Evolutionary conservation across 345 rosid genomes (phyloP).

Genomic region (Erysimum cheiranthoides): DNA sequence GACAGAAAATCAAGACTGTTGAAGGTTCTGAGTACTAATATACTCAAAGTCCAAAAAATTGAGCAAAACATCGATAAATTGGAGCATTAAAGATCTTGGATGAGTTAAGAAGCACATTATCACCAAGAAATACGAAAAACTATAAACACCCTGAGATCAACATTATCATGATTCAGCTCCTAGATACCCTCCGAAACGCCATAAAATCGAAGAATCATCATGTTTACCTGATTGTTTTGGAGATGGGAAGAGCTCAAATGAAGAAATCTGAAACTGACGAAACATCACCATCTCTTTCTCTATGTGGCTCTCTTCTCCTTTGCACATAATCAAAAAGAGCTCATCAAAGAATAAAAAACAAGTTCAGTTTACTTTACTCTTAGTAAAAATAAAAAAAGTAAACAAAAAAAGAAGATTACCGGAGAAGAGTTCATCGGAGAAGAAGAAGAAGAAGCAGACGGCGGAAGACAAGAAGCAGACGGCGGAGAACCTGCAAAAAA

Average conservation of each 20-base stretch:
- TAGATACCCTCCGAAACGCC: background rate
- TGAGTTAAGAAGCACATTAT: background rate
- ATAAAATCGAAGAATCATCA: background rate
- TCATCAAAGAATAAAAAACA: too few relatives aligned
- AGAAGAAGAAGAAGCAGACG: too few relatives aligned
- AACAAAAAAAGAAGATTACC: too few relatives aligned
- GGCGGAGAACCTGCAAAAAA: too few relatives aligned
- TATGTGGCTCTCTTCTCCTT: background rate
- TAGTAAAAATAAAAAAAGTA: too few relatives aligned
- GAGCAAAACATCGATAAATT: too few relatives aligned
- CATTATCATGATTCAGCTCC: conserved; percentile 14
- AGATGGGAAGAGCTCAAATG: conserved; percentile 29
- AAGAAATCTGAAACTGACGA: conserved; percentile 31
- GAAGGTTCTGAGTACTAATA: background rate
- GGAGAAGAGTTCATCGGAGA: too few relatives aligned
- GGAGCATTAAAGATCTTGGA: background rate
- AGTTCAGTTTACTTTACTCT: too few relatives aligned
- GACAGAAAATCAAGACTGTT: background rate
- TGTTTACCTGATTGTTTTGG: conserved; percentile 27
- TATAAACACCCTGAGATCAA: conserved; percentile 44
- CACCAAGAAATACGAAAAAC: too few relatives aligned
- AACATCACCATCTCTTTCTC: conserved; percentile 26
- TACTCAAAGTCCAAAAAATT: background rate
- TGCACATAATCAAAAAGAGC: too few relatives aligned
- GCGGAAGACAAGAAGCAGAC: too few relatives aligned